phyloP scores from a whole-genome alignment of 2,329 filamentous ascomycete species.

The Microdochium nivale region DNA sequence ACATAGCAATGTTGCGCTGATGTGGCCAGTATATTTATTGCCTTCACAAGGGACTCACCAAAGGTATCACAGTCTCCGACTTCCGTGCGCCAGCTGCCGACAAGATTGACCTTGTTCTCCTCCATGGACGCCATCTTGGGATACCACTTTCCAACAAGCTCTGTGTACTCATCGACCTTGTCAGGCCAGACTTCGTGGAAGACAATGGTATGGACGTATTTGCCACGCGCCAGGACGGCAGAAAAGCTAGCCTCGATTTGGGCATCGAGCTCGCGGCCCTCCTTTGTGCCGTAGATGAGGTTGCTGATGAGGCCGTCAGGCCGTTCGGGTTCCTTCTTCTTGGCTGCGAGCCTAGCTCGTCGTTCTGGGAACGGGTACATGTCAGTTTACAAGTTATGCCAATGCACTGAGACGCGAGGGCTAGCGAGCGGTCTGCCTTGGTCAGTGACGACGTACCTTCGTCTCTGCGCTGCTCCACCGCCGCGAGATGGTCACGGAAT shows the following conservation, averaged over 20 bases:
- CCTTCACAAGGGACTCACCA: constrained; percentile 47
- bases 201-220: constrained; percentile 97
- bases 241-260: constrained; percentile 96
- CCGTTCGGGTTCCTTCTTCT: constrained; percentile 48
- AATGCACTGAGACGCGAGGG: constrained; percentile 13
- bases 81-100: constrained; percentile 97
- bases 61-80: constrained; percentile 97
- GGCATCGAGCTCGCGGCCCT: constrained; percentile 86
- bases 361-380: constrained; percentile 28
- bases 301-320: constrained; percentile 69
- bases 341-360: constrained; percentile 34
- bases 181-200: constrained; percentile 94
- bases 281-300: constrained; percentile 94
- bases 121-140: constrained; percentile 75
- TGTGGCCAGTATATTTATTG: background rate
- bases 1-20: background rate
- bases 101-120: constrained; percentile 90
- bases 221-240: constrained; percentile 87
- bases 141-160: constrained; percentile 86
- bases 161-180: constrained; percentile 88
- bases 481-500: constrained; percentile 75
- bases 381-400: constrained; percentile 26
- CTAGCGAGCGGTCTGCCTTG: constrained; percentile 20
- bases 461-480: constrained; percentile 73
- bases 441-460: constrained; percentile 60